Evolutionary conservation across 805 yeast genomes (phyloP), one percentile per base, ranked within the genome.

Genomic region (Ogataea dorogensis): DNA sequence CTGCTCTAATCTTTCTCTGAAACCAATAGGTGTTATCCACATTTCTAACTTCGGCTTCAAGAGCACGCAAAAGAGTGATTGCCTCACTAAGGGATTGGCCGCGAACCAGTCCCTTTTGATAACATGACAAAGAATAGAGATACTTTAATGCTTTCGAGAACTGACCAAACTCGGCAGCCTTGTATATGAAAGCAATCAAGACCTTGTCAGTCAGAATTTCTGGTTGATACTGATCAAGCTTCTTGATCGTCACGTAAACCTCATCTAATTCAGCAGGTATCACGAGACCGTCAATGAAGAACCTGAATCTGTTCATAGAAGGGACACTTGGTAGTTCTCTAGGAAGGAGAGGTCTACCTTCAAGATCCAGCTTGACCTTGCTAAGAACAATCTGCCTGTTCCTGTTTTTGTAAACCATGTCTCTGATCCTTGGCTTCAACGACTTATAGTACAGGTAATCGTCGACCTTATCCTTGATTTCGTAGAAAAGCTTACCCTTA

Each of bases 331-430:
- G 54, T 16, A 37, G 48, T 11, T 28, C 24, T 24, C 45, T 38
- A 11, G 61, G 61, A 9, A 42, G 24, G 8, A 58, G 34, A 11
- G 63, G 61, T 23, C 53, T 44, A 13, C 60, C 59, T 4, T 48
- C 44, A 16, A 47, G 45, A 28, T 54, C 57, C 6, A 48, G 42
- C 8, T 49, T 48, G 27, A 55, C 45, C 28, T 46, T 24, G 7
- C 58, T 42, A 5, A 36, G 33, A 22, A 54, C 29, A 3, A 13
- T 20, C 16, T 49, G 51, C 2, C 53, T 49, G 35, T 53, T 52
- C 18, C 44, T 50, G 10, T 38, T 28, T 30, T 57, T 49, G 28
- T 54, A 58, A 9, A 56, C 56, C 13, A 50, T 32, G 2, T 52
- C 49, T 24, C 38, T 48, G 45, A 51, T 43, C 24, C 43, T 47